Conservation (phyloP, 495 filamentous ascomycete genomes). For the Penicillium parvum region DNA sequence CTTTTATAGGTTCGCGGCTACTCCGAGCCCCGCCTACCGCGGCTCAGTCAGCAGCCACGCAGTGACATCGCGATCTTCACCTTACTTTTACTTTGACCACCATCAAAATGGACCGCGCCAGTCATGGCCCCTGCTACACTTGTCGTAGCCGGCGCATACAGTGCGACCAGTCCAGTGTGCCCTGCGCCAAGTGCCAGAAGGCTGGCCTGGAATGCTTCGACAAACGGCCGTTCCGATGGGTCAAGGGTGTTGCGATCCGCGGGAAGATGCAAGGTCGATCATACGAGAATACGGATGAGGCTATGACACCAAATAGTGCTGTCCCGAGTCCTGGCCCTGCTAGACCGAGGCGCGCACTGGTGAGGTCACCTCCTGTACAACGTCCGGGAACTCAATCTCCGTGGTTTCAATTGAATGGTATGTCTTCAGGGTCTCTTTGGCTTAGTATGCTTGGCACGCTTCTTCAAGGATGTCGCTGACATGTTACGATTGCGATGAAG, state of each 20-base stretch:
- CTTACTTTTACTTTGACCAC: conserved; percentile 5
- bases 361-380: neutral
- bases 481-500: neutral
- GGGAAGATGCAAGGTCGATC: conserved; percentile 33
- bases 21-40: conserved; percentile 5
- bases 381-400: no score
- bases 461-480: no score
- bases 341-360: neutral
- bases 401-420: neutral
- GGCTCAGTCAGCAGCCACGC: neutral
- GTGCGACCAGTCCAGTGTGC: conserved; percentile 40
- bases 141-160: conserved; percentile 52
- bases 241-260: conserved; percentile 39
- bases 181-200: conserved; percentile 37
- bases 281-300: conserved; percentile 7
- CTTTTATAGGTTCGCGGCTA: no score
- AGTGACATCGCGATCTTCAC: neutral
- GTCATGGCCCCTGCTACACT: conserved; percentile 37
- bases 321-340: neutral
- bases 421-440: neutral
- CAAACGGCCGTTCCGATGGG: conserved; percentile 46
- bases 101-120: conserved; percentile 8
- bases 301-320: neutral
- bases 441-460: neutral
- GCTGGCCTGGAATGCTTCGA: conserved; percentile 50